A percentile compares a stretch with the other conserved stretches of the same genome.
Conservation (phyloP, 148 eudicot genomes). For the Chenopodium suecicum region DNA sequence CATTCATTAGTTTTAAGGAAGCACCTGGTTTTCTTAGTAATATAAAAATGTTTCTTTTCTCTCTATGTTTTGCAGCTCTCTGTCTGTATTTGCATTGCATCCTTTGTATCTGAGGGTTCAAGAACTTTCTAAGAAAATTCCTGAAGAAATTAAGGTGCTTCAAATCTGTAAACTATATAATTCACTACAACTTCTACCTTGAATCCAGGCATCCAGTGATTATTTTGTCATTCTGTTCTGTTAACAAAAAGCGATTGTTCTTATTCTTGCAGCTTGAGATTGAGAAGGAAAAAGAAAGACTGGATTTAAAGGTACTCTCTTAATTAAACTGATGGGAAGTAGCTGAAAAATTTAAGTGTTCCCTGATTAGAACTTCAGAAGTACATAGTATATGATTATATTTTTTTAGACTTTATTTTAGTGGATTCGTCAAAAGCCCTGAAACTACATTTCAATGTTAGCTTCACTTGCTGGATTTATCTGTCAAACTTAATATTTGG, state of each 20-base stretch:
- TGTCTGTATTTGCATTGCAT: conserved; percentile 94
- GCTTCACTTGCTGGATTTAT: not conserved
- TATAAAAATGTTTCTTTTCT: conserved; percentile 8
- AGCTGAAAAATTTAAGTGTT: not conserved
- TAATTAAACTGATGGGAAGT: not conserved
- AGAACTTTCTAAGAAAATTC: conserved; percentile 69
- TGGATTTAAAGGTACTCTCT: conserved; percentile 68
- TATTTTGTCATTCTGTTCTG: not conserved
- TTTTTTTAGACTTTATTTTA: not conserved
- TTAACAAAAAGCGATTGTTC: not conserved
- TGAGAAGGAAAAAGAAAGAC: conserved; percentile 47
- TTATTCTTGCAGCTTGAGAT: conserved; percentile 71
- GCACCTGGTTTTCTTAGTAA: not conserved
- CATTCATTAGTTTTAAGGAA: not conserved
- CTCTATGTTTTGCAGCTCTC: conserved; percentile 64
- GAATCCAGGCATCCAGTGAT: conserved; percentile 7
- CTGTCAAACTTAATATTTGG: not conserved
- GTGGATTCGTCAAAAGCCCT: not conserved
- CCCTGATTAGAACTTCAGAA: not conserved
- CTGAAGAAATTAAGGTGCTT: conserved; percentile 75
- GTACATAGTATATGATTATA: not conserved
- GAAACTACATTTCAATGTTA: not conserved
- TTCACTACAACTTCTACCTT: not conserved
- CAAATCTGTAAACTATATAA: conserved; percentile 3
- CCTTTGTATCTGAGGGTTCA: conserved; percentile 88